Base-by-base conservation (phyloP, 345 rosid species). In the Salix arbutifolia region DNA sequence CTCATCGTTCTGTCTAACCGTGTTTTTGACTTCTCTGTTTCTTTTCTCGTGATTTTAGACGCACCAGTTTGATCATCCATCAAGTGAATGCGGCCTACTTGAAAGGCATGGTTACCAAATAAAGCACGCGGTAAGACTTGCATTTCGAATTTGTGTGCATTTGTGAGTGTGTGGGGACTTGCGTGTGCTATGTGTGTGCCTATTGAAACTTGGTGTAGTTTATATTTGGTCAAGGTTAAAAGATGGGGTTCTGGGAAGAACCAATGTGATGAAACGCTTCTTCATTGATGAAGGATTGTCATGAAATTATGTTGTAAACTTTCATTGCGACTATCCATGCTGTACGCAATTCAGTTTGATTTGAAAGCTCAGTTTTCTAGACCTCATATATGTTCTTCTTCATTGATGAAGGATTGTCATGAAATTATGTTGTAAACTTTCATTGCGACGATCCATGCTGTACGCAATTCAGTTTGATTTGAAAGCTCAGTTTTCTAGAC, bases 361-460 rank as follows among this genome's bases (percentile, higher is more conserved):
- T 74, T 65, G 40, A 31, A 62, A 69, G 62, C 28, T 74, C 13
- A 33, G 44, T 8, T 79, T 67, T 77, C 78, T 33, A 16, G 46
- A 61, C 78, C 75, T 77, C 67, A 79, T 64, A n/a, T 69, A 17
- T 70, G 40, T 74, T 67, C 61, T 80, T 31, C 25, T 17, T 30
- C 31, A 60, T 21, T 10, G 37, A 35, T 35, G 37, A 35, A 35
- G 37, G 37, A 35, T 26, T 46, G 50, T 71, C n/a, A 18, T 23
- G 56, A n/a, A 5, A 7, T 40, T 12, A 19, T 77, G 67, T 6
- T 44, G 53, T 72, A 30, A 40, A 53, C 48, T 62, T 64, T n/a
- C 26, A 31, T 13, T 35, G 23, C 23, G 28, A 35, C 16, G 6
- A 12, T n/a, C 25, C 35, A 53, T 23, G n/a, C 17, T 73, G 68